Conservation (phyloP, 73 alveolate genomes). For the Blepharisma japonicum region DNA sequence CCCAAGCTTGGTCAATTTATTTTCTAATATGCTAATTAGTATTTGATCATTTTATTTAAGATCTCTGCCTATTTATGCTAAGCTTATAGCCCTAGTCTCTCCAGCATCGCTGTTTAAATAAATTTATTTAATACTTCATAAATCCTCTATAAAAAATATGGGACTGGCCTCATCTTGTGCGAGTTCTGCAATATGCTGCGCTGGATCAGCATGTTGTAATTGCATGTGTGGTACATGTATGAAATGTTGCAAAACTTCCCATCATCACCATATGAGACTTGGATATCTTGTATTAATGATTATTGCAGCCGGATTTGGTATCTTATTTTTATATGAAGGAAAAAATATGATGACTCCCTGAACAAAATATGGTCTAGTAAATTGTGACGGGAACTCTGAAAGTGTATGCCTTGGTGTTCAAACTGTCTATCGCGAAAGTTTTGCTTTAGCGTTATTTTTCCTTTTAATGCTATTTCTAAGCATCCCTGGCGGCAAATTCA, state of each 20-base stretch:
- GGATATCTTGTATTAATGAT: constrained; percentile 7
- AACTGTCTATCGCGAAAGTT: constrained; percentile 18
- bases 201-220: constrained; percentile 11
- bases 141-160: too few relatives aligned
- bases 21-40: too few relatives aligned
- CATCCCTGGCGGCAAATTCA: not conserved
- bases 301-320: not conserved
- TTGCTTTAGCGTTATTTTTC: constrained; percentile 2
- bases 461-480: not conserved
- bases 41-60: too few relatives aligned
- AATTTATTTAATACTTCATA: too few relatives aligned
- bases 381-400: constrained; percentile 11
- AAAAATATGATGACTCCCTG: constrained; percentile 23
- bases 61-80: too few relatives aligned
- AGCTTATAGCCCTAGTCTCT: too few relatives aligned
- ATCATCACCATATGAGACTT: constrained; percentile 16
- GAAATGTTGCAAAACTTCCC: constrained; percentile 8
- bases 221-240: constrained; percentile 24
- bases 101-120: too few relatives aligned
- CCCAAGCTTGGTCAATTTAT: too few relatives aligned
- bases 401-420: not conserved
- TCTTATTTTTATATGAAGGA: constrained; percentile 5
- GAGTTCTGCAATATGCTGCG: not conserved
- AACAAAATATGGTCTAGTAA: constrained; percentile 1
- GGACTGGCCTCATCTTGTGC: too few relatives aligned